Conservation (phyloP, 192 early-diverging fungal species). For the Gigaspora rosea region DNA sequence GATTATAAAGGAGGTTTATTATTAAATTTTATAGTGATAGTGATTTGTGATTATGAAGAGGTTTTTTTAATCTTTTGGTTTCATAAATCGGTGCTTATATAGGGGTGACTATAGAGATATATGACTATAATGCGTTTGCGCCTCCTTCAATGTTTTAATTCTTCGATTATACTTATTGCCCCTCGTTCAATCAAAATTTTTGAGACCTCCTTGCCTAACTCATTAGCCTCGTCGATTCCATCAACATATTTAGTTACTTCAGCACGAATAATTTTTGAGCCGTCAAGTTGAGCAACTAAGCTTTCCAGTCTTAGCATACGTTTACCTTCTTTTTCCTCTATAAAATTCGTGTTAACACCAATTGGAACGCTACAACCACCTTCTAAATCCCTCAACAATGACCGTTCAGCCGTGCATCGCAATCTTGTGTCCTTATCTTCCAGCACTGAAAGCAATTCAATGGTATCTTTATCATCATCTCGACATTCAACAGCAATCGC, state of each 20-base stretch:
- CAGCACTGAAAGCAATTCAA: slow-evolving; percentile 60
- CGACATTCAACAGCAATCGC: slow-evolving; percentile 86
- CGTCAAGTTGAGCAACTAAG: slow-evolving; percentile 79
- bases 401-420: slow-evolving; percentile 78
- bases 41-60: too few species aligned
- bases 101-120: neutral
- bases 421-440: slow-evolving; percentile 66
- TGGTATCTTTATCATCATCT: slow-evolving; percentile 55
- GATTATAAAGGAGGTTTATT: too few species aligned
- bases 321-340: slow-evolving; percentile 32
- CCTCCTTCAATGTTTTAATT: neutral
- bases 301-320: slow-evolving; percentile 57
- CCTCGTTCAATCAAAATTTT: slow-evolving; percentile 42
- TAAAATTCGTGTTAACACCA: slow-evolving; percentile 73
- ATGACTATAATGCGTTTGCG: neutral
- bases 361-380: slow-evolving; percentile 96
- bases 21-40: too few species aligned
- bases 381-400: slow-evolving; percentile 85
- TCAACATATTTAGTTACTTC: slow-evolving; percentile 42
- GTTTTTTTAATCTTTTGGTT: too few species aligned
- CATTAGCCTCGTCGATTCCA: slow-evolving; percentile 39
- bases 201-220: slow-evolving; percentile 47
- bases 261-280: slow-evolving; percentile 59
- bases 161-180: slow-evolving; percentile 40
- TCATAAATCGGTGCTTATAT: too few species aligned